Percentiles rank a stretch among this genome's conserved stretches.
Evolutionary conservation across 164 flowering plant genomes (phyloP).

Genomic region (Piper longum): DNA sequence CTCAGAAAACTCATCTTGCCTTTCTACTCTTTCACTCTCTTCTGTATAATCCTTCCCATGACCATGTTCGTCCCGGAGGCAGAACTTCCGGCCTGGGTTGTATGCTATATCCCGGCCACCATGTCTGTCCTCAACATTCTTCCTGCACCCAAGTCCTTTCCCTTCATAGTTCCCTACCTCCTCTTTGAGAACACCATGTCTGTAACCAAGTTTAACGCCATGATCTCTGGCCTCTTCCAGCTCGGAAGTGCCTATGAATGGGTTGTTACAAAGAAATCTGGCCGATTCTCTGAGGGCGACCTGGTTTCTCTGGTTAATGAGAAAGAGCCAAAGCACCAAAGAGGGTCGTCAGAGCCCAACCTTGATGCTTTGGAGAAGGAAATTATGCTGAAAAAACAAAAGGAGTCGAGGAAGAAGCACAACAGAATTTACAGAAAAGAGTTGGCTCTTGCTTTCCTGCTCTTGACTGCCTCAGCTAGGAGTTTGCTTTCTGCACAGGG

Average conservation of each 20-base stretch:
- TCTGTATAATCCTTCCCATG: constrained; percentile 94
- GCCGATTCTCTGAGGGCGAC: constrained; percentile 96
- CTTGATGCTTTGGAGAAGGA: constrained; percentile 35
- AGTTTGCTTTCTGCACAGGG: constrained; percentile 94
- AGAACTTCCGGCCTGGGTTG: constrained; percentile 94
- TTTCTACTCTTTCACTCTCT: constrained; percentile 92
- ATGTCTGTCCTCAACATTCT: constrained; percentile 95
- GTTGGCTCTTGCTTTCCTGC: constrained; percentile 77
- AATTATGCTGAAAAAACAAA: constrained; percentile 17
- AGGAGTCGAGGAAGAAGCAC: constrained; percentile 45
- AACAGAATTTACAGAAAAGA: constrained; percentile 88
- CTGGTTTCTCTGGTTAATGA: constrained; percentile 37
- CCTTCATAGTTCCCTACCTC: constrained; percentile 95
- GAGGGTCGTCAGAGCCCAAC: constrained; percentile 48
- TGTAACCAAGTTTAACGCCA: constrained; percentile 94
- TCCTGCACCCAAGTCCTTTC: constrained; percentile 89
- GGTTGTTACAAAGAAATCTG: constrained; percentile 98
- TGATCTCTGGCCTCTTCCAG: constrained; percentile 95
- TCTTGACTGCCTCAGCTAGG: constrained; percentile 84
- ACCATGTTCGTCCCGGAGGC: constrained; percentile 99
- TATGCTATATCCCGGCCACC: constrained; percentile 87
- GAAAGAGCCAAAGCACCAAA: constrained; percentile 37
- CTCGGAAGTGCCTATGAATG: constrained; percentile 97
- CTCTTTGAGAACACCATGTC: constrained; percentile 99
- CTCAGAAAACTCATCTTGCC: constrained; percentile 82